Percentiles rank a stretch among this genome's conserved stretches.
These are phyloP conservation scores for Periconia sp. DNA, from an alignment of 2,329 filamentous ascomycete genomes.

Conservation along the genomic window DNA sequence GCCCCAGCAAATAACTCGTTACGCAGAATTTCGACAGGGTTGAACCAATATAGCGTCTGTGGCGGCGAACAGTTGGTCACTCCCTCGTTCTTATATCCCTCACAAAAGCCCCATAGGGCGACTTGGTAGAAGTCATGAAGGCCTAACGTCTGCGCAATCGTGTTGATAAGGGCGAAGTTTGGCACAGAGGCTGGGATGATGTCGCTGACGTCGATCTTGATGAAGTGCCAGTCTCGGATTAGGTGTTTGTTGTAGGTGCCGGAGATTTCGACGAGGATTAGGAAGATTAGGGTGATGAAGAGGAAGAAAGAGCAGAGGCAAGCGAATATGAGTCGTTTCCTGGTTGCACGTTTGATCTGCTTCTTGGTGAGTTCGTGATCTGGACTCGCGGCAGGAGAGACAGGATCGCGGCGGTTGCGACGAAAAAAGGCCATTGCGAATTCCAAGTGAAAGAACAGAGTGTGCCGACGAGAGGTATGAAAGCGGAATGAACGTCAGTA, in stretches of 20 bases:
- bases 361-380: constrained; percentile 31
- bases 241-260: constrained; percentile 66
- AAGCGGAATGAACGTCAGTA: constrained; percentile 1
- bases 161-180: constrained; percentile 77
- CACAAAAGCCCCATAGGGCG: constrained; percentile 89
- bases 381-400: constrained; percentile 21
- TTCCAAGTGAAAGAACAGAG: background rate
- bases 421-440: constrained; percentile 25
- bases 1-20: constrained; percentile 80
- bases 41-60: constrained; percentile 80
- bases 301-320: constrained; percentile 69
- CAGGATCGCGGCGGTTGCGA: constrained; percentile 12
- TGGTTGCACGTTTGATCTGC: constrained; percentile 44
- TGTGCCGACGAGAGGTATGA: background rate
- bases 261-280: constrained; percentile 79
- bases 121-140: constrained; percentile 94
- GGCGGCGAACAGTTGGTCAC: constrained; percentile 76
- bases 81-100: constrained; percentile 75
- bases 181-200: constrained; percentile 75
- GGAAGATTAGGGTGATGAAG: constrained; percentile 72
- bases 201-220: constrained; percentile 79
- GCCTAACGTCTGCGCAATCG: constrained; percentile 80
- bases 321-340: constrained; percentile 62
- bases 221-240: constrained; percentile 75
- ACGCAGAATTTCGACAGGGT: constrained; percentile 80